A percentile compares a stretch with the other conserved stretches of the same genome.
Conservation (phyloP, 805 yeast species). For the Wickerhamomyces hampshirensis region DNA sequence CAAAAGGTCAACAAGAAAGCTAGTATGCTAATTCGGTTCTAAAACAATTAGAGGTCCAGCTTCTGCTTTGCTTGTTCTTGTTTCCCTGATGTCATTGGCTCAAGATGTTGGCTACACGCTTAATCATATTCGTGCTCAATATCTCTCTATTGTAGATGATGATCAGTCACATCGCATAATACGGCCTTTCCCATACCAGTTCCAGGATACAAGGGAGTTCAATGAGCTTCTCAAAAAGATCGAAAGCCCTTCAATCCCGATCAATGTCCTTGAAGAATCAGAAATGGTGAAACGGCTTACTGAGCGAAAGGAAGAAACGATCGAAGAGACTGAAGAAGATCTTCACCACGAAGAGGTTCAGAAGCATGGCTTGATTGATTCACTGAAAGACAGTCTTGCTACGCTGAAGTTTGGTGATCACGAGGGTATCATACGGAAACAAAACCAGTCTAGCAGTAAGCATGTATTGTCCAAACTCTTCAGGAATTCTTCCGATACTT, state of each 20-base stretch:
- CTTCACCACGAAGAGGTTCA: conserved; percentile 3
- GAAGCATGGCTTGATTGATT: conserved; percentile 9
- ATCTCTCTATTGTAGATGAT: conserved; percentile 14
- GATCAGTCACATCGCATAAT: conserved; percentile 23
- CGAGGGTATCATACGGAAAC: background rate
- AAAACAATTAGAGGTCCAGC: too few species aligned
- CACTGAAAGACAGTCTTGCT: conserved; percentile 10
- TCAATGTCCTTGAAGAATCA: conserved; percentile 22
- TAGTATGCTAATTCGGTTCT: too few species aligned
- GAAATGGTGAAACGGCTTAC: conserved; percentile 10
- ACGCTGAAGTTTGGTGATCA: conserved; percentile 9
- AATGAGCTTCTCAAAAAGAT: conserved; percentile 12
- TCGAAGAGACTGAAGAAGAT: conserved; percentile 10
- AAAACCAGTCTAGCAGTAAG: conserved; percentile 8
- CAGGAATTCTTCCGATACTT: conserved; percentile 18
- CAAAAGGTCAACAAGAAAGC: too few species aligned
- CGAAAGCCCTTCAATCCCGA: conserved; percentile 28
- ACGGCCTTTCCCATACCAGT: conserved; percentile 13
- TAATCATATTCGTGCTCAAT: conserved; percentile 21
- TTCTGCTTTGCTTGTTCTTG: conserved; percentile 31
- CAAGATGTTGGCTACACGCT: conserved; percentile 10
- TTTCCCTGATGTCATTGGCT: conserved; percentile 16
- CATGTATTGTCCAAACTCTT: conserved; percentile 23
- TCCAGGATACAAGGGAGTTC: conserved; percentile 5
- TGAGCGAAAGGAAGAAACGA: conserved; percentile 5